phyloP scores from a whole-genome alignment of 2,329 filamentous ascomycete genomes.

The Nannizzia gypsea region DNA sequence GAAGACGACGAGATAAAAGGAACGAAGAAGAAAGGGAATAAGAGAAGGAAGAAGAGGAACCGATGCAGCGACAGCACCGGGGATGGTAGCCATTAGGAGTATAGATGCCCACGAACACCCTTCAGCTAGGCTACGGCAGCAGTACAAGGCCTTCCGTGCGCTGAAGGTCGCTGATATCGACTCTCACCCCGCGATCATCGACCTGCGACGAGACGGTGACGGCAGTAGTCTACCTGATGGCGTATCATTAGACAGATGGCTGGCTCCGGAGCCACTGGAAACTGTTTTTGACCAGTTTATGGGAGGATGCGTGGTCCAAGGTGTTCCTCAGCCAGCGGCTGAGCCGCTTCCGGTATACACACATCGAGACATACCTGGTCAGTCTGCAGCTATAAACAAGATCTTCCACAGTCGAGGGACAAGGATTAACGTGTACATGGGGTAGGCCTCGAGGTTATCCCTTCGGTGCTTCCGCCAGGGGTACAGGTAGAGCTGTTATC shows the following conservation, averaged over 20 bases:
- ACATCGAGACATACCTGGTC: conserved; percentile 28
- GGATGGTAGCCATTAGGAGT: conserved; percentile 8
- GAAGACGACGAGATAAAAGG: not conserved
- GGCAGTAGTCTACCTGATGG: conserved; percentile 18
- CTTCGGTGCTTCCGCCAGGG: conserved; percentile 56
- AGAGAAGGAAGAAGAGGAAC: not conserved
- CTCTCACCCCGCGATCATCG: conserved; percentile 45
- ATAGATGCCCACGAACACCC: conserved; percentile 70
- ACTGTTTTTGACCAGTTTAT: conserved; percentile 25
- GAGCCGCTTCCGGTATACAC: conserved; percentile 23
- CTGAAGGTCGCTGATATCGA: conserved; percentile 43
- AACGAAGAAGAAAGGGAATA: not conserved
- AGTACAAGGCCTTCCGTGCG: conserved; percentile 65
- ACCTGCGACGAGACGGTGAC: conserved; percentile 36
- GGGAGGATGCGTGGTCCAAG: conserved; percentile 3
- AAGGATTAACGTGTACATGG: not conserved
- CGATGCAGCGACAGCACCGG: not conserved
- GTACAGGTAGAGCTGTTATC: conserved; percentile 61
- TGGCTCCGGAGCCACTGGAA: conserved; percentile 21
- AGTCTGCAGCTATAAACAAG: conserved; percentile 11
- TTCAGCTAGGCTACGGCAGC: conserved; percentile 53
- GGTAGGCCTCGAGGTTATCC: conserved; percentile 66
- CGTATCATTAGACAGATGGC: conserved; percentile 22
- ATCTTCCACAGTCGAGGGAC: not conserved
- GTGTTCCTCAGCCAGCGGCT: conserved; percentile 18